Evolutionary conservation across 2,329 filamentous ascomycete species (phyloP), one percentile per base, ranked within the genome.

Genomic region (Tetracladium maxilliforme): DNA sequence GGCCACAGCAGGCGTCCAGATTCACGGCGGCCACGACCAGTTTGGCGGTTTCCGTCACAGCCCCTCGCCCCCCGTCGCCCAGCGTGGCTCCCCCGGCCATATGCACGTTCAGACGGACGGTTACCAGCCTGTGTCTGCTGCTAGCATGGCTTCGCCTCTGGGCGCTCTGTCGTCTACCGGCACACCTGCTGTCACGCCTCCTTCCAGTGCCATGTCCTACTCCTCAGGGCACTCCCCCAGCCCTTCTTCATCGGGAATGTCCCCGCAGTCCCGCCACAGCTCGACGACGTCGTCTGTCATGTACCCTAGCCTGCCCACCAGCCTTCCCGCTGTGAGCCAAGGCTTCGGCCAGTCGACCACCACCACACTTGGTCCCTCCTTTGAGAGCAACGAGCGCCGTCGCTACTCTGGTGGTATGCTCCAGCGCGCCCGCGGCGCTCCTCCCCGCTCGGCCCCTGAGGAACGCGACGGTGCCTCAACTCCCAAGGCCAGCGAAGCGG

Each of bases 121-220:
- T 32, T 47, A 31, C 29, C 38, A 24, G 22, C 47, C 49, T 22
- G 58, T 60, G 37, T 61, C 56, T 14, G 57, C 61, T 6, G 60
- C 59, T n/a, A 63, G 62, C 39, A 62, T 72, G 49, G 64, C 66
- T 16, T 75, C 71, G 14, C 72, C 72, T 12, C 42, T 66, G 20
- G 71, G 69, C 13, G 64, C 65, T 8, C 52, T 57, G 34, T 55
- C 52, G 1, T 52, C 51, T 25, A 45, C 52, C 20, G 75, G 79
- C 33, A 86, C 79, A 10, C 78, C 80, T 7, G 78, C 77, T 7
- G 63, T 83, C 34, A 86, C 79, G 4, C 80, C 79, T 6, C 74
- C 78, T 1, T 80, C 75, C 8, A 81, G 73, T 46, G 66, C 71
- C 28, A 62, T 82, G 43, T 84, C 79, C 1, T 84, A 84, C 52